Base-by-base conservation (phyloP, 2,329 filamentous ascomycete species). In the Xylaria sp. region DNA sequence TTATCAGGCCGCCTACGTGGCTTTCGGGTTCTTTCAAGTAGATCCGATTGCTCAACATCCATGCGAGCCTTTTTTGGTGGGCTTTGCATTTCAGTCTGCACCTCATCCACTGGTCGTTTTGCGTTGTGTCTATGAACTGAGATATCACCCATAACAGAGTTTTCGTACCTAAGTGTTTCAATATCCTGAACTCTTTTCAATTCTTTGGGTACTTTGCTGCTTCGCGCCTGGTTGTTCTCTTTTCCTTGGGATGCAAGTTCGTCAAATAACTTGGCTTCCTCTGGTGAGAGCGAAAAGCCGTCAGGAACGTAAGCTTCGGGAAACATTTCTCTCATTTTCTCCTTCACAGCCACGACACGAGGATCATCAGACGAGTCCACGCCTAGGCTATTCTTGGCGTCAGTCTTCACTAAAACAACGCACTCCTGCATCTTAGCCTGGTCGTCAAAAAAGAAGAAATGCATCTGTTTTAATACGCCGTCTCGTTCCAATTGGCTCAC, bases 291-390 rank as follows among this genome's bases (percentile, higher is more conserved):
- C 1, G 77, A 79, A 64, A 83, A 83, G 1, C 74, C 76, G 3
- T 78, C 70, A 0, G 82, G 82, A 21, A 84, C 79, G 68, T 82
- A 85, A n/a, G 81, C 74, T 47, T 77, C 74, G 0, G 85, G 85
- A 64, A 85, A 81, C n/a, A 79, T 77, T 59, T 81, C 79, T 66
- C 84, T 85, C 69, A 87, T 83, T 62, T 78, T 81, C 25, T 83
- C 81, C 68, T 87, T 84, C 62, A 87, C 70, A 0, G 73, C 70
- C 4, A 81, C 79, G 9, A 83, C 81, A 29, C 82, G 79, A 6
- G 82, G 75, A 18, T 81, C 81, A 59, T 82, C 81, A 5, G 83
- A 81, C 65, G 84, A 81, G 42, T 75, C 71, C 25, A 68, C 58
- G 2, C 29, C 37, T 35, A 23, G 29, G 44, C 29, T 54, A 16